phyloP scores from a whole-genome alignment of 768 basidiomycete genomes.

The Rhodotorula sphaerocarpa region DNA sequence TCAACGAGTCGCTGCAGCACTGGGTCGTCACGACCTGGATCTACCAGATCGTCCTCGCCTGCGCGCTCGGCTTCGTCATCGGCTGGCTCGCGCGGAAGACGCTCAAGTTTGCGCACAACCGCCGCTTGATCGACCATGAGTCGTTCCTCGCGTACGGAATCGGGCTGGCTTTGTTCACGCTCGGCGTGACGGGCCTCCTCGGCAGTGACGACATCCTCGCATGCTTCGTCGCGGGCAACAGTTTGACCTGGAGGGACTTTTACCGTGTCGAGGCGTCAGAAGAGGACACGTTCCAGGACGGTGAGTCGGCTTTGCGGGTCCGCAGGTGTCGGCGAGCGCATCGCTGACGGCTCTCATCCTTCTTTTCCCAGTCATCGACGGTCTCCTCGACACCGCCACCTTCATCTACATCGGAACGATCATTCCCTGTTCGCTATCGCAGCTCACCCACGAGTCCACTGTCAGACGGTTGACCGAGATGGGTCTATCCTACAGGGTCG shows the following conservation, averaged over 20 bases:
- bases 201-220: conserved; percentile 47
- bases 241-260: conserved; percentile 30
- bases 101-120: conserved; percentile 41
- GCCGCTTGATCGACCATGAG: conserved; percentile 45
- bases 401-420: conserved; percentile 46
- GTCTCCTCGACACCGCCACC: conserved; percentile 31
- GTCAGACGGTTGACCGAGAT: too few relatives aligned
- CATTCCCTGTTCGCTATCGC: conserved; percentile 40
- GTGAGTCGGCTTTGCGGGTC: not conserved
- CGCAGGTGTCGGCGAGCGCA: too few relatives aligned
- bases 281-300: conserved; percentile 39
- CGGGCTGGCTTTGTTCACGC: conserved; percentile 33
- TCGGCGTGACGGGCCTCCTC: conserved; percentile 44
- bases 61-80: conserved; percentile 43
- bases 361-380: conserved; percentile 32
- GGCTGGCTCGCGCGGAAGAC: conserved; percentile 44
- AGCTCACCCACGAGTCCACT: too few relatives aligned
- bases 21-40: conserved; percentile 42
- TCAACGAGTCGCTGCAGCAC: conserved; percentile 42
- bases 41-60: conserved; percentile 44
- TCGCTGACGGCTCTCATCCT: too few relatives aligned
- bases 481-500: conserved; percentile 41
- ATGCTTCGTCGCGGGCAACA: conserved; percentile 42
- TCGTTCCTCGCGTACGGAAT: conserved; percentile 41
- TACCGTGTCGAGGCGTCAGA: conserved; percentile 26